phyloP scores from a whole-genome alignment of 2,329 filamentous ascomycete genomes.

The Paraconiothyrium brasiliense region DNA sequence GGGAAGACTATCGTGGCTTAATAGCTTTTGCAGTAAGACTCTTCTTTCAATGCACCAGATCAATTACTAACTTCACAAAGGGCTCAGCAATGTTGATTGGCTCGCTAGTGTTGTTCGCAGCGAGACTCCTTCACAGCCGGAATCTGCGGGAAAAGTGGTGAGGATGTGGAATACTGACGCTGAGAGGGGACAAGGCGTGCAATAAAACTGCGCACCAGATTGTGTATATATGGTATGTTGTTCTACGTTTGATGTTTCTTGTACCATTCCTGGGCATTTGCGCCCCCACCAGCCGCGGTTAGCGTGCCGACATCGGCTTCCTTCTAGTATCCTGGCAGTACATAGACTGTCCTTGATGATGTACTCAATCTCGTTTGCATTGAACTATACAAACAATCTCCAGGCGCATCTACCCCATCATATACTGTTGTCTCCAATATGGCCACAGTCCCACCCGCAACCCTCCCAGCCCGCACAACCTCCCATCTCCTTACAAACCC shows the following conservation, averaged over 20 bases:
- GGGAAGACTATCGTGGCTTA: slow-evolving; percentile 34
- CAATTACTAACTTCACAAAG: not conserved
- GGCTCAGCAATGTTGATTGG: slow-evolving; percentile 13
- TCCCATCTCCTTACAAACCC: not conserved
- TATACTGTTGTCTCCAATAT: not conserved
- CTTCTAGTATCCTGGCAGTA: not conserved
- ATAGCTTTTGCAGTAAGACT: slow-evolving; percentile 38
- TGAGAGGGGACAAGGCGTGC: no score
- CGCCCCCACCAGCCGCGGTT: not conserved
- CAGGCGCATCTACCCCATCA: not conserved
- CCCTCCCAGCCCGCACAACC: slow-evolving; percentile 1
- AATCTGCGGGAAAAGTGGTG: slow-evolving; percentile 13
- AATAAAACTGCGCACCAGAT: not conserved
- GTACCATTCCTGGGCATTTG: not conserved
- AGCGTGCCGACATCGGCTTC: slow-evolving; percentile 5
- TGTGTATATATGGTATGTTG: no score
- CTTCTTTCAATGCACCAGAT: not conserved
- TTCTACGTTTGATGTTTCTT: not conserved
- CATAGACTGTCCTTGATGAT: not conserved
- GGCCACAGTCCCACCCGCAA: not conserved
- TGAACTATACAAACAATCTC: no score
- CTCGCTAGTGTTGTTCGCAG: slow-evolving; percentile 8
- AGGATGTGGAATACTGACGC: not conserved
- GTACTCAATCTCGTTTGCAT: no score
- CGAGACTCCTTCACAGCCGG: slow-evolving; percentile 8